Evolutionary conservation across 139 green algal species (phyloP), one percentile per base, ranked within the genome.

Genomic region (Picochlorum costavermella): DNA sequence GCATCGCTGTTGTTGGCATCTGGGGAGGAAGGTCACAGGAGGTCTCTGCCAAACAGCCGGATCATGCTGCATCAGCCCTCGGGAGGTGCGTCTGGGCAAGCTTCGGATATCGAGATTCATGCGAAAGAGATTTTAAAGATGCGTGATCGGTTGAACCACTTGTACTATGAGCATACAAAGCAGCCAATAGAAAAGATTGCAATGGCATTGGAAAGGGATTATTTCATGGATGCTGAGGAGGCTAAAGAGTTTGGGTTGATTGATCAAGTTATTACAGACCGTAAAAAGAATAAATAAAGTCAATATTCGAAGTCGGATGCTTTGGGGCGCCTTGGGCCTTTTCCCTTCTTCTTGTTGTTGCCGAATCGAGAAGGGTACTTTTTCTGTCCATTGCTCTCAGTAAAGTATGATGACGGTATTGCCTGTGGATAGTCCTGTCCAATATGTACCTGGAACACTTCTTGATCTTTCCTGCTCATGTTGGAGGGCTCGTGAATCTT

Each of bases 61-160:
- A 84, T 99, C 63, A 98, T 98, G 94, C 60, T 98, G 59, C 93
- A 98, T 70, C 94, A 98, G 74, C 89, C 89, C 1, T 82, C 84
- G 5, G 88, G 89, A 1, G 89, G 84, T 1, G 81, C 84, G 2
- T 75, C 89, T 81, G 92, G 92, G n/a, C 88, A 95, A 78, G 89
- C 90, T 1, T 82, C 48, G 0, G 93, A 98, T 73, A 95, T 98
- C 45, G 76, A 81, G 11, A 98, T 98, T 29, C 78, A 90, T 0
- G 91, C 93, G 0, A 71, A 88, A 61, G 90, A 98, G 75, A 96
- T 98, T 50, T 69, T 93, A 30, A 81, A 83, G 28, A 80, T 90
- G 63, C 72, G 89, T n/a, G 68, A 67, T 14, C 53, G 78, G 17
- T 71, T 98, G 16, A 90, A 84, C 48, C 28, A 73, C 2, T 76